Percentiles rank a stretch among this genome's conserved stretches.
Conservation (phyloP, 2,329 filamentous ascomycete genomes). For the Xylaria sp. region DNA sequence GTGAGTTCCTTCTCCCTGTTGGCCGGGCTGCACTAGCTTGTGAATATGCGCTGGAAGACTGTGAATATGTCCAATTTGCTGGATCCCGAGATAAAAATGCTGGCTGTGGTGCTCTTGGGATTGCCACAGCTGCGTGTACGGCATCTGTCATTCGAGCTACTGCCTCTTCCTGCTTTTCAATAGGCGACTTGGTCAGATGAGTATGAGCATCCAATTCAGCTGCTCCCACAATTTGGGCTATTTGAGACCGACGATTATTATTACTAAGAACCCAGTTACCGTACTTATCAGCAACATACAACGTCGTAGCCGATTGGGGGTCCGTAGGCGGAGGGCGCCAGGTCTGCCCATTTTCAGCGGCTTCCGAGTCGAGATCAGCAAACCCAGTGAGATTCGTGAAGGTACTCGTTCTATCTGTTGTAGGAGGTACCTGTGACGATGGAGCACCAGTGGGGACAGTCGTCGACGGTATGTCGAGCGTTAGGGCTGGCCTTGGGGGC, state of each 20-base stretch:
- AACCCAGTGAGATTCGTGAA: slow-evolving; percentile 41
- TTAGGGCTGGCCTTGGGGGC: slow-evolving; percentile 53
- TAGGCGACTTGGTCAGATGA: slow-evolving; percentile 40
- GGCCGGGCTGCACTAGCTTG: slow-evolving; percentile 38
- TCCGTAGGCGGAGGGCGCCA: slow-evolving; percentile 57
- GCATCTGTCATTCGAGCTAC: slow-evolving; percentile 32
- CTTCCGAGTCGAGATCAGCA: slow-evolving; percentile 43
- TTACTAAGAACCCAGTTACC: slow-evolving; percentile 60
- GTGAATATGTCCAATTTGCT: slow-evolving; percentile 33
- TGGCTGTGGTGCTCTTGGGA: slow-evolving; percentile 38
- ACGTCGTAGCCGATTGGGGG: slow-evolving; percentile 52
- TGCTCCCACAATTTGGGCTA: slow-evolving; percentile 27
- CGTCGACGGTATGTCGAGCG: slow-evolving; percentile 44
- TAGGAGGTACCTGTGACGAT: slow-evolving; percentile 50
- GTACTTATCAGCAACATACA: slow-evolving; percentile 58
- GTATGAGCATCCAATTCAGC: slow-evolving; percentile 41
- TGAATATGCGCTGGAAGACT: slow-evolving; percentile 47
- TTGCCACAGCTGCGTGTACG: slow-evolving; percentile 33
- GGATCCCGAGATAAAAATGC: slow-evolving; percentile 39
- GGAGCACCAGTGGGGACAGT: slow-evolving; percentile 37
- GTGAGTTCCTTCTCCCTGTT: slow-evolving; percentile 20
- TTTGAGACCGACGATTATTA: slow-evolving; percentile 37
- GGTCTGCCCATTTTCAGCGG: slow-evolving; percentile 48
- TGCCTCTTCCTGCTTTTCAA: slow-evolving; percentile 38
- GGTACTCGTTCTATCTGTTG: slow-evolving; percentile 57